Evolutionary conservation across 257 asterid genomes (phyloP).

Genomic region (Nicotiana sylvestris): DNA sequence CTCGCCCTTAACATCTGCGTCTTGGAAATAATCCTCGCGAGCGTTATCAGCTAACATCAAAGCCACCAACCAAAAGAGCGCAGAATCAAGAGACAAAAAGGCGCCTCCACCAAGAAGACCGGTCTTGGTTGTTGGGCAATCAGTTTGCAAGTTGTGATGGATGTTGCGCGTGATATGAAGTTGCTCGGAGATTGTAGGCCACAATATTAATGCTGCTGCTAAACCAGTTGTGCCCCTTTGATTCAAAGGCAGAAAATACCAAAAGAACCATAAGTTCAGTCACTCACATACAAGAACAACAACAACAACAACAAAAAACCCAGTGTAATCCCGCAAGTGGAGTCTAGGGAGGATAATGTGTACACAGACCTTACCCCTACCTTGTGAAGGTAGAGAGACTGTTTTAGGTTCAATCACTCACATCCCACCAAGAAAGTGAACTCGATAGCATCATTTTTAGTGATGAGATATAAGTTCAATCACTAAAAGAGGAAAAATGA

Average conservation of each 20-base stretch:
- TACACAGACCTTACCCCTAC: too few relatives aligned
- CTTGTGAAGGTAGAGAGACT: too few relatives aligned
- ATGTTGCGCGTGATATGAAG: slow-evolving; percentile 47
- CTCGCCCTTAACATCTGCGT: slow-evolving; percentile 25
- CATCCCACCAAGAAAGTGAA: too few relatives aligned
- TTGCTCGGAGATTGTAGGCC: slow-evolving; percentile 88
- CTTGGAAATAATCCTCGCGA: slow-evolving; percentile 77
- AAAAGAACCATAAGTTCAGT: not conserved
- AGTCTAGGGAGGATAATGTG: too few relatives aligned
- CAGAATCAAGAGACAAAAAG: slow-evolving; percentile 72
- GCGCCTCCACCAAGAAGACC: slow-evolving; percentile 99
- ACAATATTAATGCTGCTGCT: slow-evolving; percentile 61
- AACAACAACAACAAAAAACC: too few relatives aligned
- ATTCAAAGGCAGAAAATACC: not conserved
- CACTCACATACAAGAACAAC: too few relatives aligned
- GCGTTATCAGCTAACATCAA: slow-evolving; percentile 80
- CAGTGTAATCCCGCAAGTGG: too few relatives aligned
- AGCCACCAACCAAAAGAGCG: slow-evolving; percentile 83
- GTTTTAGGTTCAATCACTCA: too few relatives aligned
- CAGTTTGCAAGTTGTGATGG: slow-evolving; percentile 61
- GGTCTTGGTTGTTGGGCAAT: slow-evolving; percentile 94
- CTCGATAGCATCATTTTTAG: too few relatives aligned
- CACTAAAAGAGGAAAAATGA: not conserved
- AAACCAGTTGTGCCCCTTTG: slow-evolving; percentile 61
- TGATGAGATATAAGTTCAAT: not conserved